Conservation (phyloP, 306 rosid genomes). For the Pyrus pyrifolia region DNA sequence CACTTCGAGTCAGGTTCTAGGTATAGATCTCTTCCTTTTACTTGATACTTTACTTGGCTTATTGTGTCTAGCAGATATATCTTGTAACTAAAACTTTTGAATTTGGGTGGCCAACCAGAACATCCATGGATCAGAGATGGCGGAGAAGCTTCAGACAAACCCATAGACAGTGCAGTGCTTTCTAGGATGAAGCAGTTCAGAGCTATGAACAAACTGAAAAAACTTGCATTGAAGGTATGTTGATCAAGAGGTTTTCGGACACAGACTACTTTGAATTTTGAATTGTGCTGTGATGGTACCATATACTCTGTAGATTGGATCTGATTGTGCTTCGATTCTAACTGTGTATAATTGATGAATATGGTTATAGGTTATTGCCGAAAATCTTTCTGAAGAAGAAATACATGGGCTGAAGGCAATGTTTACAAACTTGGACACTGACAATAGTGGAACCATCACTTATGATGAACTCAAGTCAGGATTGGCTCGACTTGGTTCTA, state of each 20-base stretch:
- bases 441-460: constrained; percentile 82
- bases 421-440: constrained; percentile 82
- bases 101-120: constrained; percentile 40
- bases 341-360: not conserved
- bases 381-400: constrained; percentile 83
- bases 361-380: constrained; percentile 67
- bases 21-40: constrained; percentile 27
- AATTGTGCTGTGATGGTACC: not conserved
- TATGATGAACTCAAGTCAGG: constrained; percentile 73
- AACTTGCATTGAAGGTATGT: constrained; percentile 63
- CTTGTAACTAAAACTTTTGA: constrained; percentile 17
- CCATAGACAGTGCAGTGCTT: constrained; percentile 87
- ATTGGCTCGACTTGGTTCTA: constrained; percentile 77
- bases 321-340: constrained; percentile 1
- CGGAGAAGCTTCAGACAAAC: constrained; percentile 71
- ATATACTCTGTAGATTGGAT: not conserved
- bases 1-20: constrained; percentile 70
- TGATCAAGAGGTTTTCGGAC: not conserved
- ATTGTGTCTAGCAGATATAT: not conserved
- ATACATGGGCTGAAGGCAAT: constrained; percentile 82
- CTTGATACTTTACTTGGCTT: not conserved
- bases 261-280: not conserved
- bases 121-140: constrained; percentile 88
- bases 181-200: constrained; percentile 94
- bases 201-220: constrained; percentile 89